Evolutionary conservation across 768 basidiomycete species (phyloP).

Genomic region (Suillus subaureus): DNA sequence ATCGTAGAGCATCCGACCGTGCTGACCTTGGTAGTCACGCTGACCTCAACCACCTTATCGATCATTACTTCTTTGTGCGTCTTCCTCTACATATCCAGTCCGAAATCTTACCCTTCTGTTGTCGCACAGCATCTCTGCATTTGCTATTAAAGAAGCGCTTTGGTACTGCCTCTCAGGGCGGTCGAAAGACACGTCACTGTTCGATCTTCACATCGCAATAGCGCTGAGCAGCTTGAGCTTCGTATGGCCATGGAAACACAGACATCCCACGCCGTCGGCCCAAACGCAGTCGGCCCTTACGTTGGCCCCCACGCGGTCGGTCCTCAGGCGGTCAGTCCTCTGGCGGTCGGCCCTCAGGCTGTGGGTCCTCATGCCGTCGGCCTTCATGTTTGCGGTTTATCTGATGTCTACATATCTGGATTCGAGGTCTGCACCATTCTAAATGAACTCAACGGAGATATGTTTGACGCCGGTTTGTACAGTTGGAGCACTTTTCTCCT

Average conservation of each 20-base stretch:
- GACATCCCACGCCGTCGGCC: neutral
- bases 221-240: neutral
- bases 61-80: neutral
- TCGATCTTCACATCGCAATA: neutral
- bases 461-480: neutral
- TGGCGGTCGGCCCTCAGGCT: too few relatives aligned
- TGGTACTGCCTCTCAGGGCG: neutral
- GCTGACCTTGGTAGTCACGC: constrained; percentile 1
- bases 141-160: neutral
- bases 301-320: too few relatives aligned
- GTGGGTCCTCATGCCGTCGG: too few relatives aligned
- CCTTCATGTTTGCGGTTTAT: neutral
- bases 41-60: neutral
- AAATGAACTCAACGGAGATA: neutral
- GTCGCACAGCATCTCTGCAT: neutral
- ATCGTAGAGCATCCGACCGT: neutral
- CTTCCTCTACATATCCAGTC: too few relatives aligned
- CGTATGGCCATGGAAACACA: neutral
- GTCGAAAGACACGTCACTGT: neutral
- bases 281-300: too few relatives aligned
- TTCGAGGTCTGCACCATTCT: neutral
- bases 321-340: too few relatives aligned
- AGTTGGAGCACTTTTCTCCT: constrained; percentile 7
- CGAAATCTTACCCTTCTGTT: neutral
- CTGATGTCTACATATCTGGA: neutral